Conservation (phyloP, 1,139 yeast species). For the Pichia norvegensis region DNA sequence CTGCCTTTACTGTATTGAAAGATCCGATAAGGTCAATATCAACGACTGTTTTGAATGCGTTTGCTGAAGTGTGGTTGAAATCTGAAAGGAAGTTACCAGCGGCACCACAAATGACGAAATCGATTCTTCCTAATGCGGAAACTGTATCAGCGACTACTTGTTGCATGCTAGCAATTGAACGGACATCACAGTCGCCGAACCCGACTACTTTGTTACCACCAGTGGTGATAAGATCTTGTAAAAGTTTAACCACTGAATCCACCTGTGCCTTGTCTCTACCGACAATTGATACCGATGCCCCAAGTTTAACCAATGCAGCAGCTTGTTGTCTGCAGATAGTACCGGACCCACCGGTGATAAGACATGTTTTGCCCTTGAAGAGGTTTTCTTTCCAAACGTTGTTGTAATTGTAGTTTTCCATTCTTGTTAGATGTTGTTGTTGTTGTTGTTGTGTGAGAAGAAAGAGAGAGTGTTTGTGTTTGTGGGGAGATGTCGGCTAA, state of each 20-base stretch:
- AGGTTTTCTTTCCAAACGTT: constrained; percentile 44
- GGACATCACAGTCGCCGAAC: constrained; percentile 65
- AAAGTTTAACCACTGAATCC: constrained; percentile 56
- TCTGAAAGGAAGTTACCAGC: constrained; percentile 89
- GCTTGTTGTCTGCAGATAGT: constrained; percentile 83
- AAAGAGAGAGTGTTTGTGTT: too few relatives aligned
- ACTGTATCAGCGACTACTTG: constrained; percentile 62
- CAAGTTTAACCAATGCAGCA: constrained; percentile 71
- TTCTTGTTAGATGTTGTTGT: constrained; percentile 2
- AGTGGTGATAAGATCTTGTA: constrained; percentile 26
- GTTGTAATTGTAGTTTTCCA: constrained; percentile 14
- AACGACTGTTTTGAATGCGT: constrained; percentile 81
- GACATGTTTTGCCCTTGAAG: constrained; percentile 76
- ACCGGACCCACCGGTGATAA: constrained; percentile 94
- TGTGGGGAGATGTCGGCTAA: neutral
- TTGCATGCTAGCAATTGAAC: constrained; percentile 50
- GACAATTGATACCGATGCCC: constrained; percentile 78
- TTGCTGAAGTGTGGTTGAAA: constrained; percentile 66
- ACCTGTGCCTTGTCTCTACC: constrained; percentile 71
- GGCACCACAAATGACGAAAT: constrained; percentile 87
- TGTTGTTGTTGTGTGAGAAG: too few relatives aligned
- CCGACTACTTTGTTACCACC: constrained; percentile 58
- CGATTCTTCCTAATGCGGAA: constrained; percentile 59
- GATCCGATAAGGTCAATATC: constrained; percentile 82
- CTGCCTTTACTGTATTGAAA: constrained; percentile 79